Percentiles rank a stretch among this genome's conserved stretches.
Evolutionary conservation across 805 yeast genomes (phyloP).

Genomic region (Saccharomycopsis selenospora): DNA sequence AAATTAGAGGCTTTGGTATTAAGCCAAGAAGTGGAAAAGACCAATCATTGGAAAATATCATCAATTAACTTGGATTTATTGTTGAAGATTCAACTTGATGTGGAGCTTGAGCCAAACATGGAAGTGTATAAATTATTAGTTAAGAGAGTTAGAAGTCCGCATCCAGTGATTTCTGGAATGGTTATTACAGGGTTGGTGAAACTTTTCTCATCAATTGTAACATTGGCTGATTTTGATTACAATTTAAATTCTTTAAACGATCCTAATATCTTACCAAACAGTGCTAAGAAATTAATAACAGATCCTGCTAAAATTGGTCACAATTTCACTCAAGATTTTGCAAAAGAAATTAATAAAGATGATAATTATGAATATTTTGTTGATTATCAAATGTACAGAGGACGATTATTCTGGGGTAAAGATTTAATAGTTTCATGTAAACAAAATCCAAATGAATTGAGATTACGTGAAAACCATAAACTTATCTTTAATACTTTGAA

Average conservation of each 20-base stretch:
- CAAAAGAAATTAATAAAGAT: conserved; percentile 43
- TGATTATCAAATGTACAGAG: conserved; percentile 49
- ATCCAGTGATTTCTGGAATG: conserved; percentile 57
- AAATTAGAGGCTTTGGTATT: conserved; percentile 35
- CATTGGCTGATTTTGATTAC: conserved; percentile 41
- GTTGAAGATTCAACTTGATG: conserved; percentile 42
- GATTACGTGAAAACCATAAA: conserved; percentile 37
- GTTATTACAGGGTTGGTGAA: conserved; percentile 55
- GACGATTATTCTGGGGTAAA: conserved; percentile 75
- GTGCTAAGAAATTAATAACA: conserved; percentile 39
- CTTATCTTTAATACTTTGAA: conserved; percentile 39
- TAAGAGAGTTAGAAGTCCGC: conserved; percentile 46
- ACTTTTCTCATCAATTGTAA: conserved; percentile 39
- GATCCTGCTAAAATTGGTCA: conserved; percentile 25
- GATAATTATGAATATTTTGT: conserved; percentile 44
- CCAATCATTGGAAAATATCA: conserved; percentile 52
- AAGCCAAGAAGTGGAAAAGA: conserved; percentile 23
- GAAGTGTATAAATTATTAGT: conserved; percentile 39
- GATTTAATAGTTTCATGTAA: conserved; percentile 39
- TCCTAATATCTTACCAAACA: conserved; percentile 30
- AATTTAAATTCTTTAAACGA: conserved; percentile 39
- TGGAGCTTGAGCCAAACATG: conserved; percentile 40
- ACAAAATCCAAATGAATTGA: conserved; percentile 23
- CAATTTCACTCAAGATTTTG: conserved; percentile 37
- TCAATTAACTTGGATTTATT: conserved; percentile 43